phyloP scores from a whole-genome alignment of 2,329 filamentous ascomycete species.

The Trichothecium roseum region DNA sequence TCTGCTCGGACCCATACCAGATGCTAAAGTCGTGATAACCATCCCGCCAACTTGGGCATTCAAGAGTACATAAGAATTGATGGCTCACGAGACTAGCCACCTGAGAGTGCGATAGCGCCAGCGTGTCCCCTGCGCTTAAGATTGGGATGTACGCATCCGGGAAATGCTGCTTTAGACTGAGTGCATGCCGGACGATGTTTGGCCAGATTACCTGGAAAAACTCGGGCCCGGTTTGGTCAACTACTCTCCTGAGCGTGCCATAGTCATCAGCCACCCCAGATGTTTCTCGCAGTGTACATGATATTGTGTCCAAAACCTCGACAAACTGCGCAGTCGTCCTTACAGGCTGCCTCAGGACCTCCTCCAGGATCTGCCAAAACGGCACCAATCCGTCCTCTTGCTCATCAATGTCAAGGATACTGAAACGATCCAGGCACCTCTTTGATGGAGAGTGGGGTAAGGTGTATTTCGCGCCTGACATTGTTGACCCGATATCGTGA shows the following conservation, averaged over 20 bases:
- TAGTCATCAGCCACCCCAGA: constrained; percentile 11
- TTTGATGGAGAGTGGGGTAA: constrained; percentile 7
- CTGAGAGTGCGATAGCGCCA: constrained; percentile 13
- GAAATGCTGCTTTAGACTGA: constrained; percentile 12
- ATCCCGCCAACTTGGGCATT: constrained; percentile 10
- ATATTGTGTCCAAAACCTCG: constrained; percentile 17
- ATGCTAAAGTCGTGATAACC: constrained; percentile 21
- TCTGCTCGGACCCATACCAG: constrained; percentile 20
- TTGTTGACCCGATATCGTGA: no score
- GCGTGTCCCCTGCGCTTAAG: constrained; percentile 6
- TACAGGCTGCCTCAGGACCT: constrained; percentile 9
- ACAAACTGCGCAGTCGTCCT: constrained; percentile 8
- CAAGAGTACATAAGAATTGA: constrained; percentile 18
- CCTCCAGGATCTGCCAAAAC: constrained; percentile 15
- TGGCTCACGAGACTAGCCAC: constrained; percentile 18
- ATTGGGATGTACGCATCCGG: constrained; percentile 8
- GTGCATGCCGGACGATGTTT: constrained; percentile 11
- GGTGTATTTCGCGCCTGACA: not conserved
- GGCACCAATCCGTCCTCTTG: constrained; percentile 13
- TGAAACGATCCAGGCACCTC: constrained; percentile 18
- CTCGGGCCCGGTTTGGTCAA: constrained; percentile 1
- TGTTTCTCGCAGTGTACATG: constrained; percentile 9
- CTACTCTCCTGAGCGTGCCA: constrained; percentile 8
- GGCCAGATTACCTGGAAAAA: constrained; percentile 13
- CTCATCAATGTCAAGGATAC: constrained; percentile 13